These are phyloP conservation scores for Sherardia arvensis DNA, from an alignment of 257 asterid species.

Conservation along the genomic window DNA sequence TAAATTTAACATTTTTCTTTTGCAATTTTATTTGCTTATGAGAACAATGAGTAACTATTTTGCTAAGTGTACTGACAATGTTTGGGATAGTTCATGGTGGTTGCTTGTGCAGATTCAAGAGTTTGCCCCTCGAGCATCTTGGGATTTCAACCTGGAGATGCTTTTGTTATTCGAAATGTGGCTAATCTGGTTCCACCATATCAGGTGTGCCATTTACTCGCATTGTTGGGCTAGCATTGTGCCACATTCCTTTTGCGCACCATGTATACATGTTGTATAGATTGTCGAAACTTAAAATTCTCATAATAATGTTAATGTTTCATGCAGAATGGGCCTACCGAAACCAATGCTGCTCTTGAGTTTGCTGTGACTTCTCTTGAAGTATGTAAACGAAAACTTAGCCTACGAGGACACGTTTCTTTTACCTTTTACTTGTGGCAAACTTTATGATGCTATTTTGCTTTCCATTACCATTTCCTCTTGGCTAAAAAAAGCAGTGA, in stretches of 20 bases:
- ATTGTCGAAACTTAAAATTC: neutral
- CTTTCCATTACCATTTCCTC: neutral
- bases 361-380: constrained; percentile 83
- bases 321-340: constrained; percentile 85
- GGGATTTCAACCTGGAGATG: constrained; percentile 96
- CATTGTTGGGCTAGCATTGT: neutral
- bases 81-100: constrained; percentile 83
- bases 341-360: constrained; percentile 95
- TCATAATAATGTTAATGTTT: constrained; percentile 5
- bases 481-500: neutral
- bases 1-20: neutral
- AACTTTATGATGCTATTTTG: neutral
- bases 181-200: constrained; percentile 94
- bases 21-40: neutral
- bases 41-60: constrained; percentile 2
- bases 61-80: constrained; percentile 31
- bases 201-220: constrained; percentile 32
- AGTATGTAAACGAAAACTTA: constrained; percentile 32
- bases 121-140: constrained; percentile 90
- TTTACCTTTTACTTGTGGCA: neutral
- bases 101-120: constrained; percentile 96
- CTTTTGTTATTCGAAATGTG: constrained; percentile 78
- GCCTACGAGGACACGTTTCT: neutral
- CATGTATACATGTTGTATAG: constrained; percentile 1
- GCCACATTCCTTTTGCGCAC: constrained; percentile 8